These are phyloP conservation scores for Puccinia polysora DNA, from an alignment of 1,284 basidiomycete genomes.

Conservation along the genomic window DNA sequence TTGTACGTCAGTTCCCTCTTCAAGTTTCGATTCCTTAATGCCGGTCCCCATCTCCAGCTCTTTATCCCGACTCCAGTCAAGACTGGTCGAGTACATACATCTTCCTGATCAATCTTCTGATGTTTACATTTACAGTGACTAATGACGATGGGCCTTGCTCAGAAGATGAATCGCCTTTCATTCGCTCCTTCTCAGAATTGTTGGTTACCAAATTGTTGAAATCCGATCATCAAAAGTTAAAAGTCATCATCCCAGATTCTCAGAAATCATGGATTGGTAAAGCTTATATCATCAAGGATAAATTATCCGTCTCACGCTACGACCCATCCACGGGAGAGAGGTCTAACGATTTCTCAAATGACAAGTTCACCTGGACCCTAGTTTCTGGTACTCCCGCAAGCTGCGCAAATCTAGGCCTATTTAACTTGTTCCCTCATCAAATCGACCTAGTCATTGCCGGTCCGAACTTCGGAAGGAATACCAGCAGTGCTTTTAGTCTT, in stretches of 20 bases:
- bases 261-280: constrained; percentile 41
- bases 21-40: too few species aligned
- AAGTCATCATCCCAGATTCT: constrained; percentile 36
- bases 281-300: constrained; percentile 29
- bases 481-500: constrained; percentile 49
- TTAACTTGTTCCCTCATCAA: constrained; percentile 75
- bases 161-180: constrained; percentile 35
- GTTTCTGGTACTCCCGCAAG: constrained; percentile 67
- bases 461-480: constrained; percentile 55
- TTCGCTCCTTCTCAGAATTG: constrained; percentile 16
- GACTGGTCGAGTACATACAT: too few species aligned
- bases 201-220: constrained; percentile 1
- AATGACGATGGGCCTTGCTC: constrained; percentile 43
- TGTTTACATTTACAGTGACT: constrained; percentile 4
- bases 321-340: constrained; percentile 10
- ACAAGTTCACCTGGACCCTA: constrained; percentile 14
- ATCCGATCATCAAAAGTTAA: constrained; percentile 23
- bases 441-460: constrained; percentile 69
- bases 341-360: not conserved
- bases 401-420: constrained; percentile 78
- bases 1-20: too few species aligned
- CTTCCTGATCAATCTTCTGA: too few species aligned
- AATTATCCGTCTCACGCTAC: constrained; percentile 11
- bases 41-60: too few species aligned
- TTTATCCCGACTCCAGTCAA: too few species aligned